Evolutionary conservation across 768 basidiomycete species (phyloP).

Genomic region (Russula dissimulans): DNA sequence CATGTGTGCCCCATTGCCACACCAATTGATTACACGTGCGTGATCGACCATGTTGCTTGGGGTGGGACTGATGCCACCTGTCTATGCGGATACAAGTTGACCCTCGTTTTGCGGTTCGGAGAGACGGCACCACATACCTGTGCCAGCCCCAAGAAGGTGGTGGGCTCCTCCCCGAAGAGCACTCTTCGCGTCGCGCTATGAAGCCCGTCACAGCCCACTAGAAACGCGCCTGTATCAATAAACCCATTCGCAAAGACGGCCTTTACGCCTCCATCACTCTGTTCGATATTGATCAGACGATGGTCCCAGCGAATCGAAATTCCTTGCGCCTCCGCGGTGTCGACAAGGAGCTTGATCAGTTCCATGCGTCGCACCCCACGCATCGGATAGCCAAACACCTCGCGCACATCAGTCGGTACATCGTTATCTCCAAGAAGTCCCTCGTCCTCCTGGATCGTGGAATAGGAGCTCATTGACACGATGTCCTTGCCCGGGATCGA

Average conservation of each 20-base stretch:
- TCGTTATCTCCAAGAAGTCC: conserved; percentile 25
- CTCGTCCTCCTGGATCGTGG: conserved; percentile 22
- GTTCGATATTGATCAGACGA: conserved; percentile 27
- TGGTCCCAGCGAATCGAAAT: conserved; percentile 30
- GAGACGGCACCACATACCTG: conserved; percentile 25
- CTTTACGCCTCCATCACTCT: conserved; percentile 25
- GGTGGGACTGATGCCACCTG: conserved; percentile 29
- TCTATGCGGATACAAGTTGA: conserved; percentile 21
- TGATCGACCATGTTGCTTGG: conserved; percentile 18
- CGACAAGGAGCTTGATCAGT: conserved; percentile 27
- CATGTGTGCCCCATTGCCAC: conserved; percentile 31
- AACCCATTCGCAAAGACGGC: conserved; percentile 31
- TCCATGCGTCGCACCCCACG: conserved; percentile 27
- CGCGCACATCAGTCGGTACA: conserved; percentile 20
- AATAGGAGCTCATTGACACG: conserved; percentile 11
- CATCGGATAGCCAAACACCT: conserved; percentile 24
- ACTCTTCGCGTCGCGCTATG: conserved; percentile 32
- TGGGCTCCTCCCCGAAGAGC: conserved; percentile 31
- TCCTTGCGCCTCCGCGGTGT: conserved; percentile 27
- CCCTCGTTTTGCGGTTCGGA: not conserved
- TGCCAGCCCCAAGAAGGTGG: conserved; percentile 32
- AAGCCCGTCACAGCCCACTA: conserved; percentile 38
- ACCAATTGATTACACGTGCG: conserved; percentile 27
- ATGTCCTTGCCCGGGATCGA: conserved; percentile 12
- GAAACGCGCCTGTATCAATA: conserved; percentile 30